A percentile compares a stretch with the other conserved stretches of the same genome.
These are phyloP conservation scores for Datura wrightii DNA, from an alignment of 257 asterid species.

Conservation along the genomic window DNA sequence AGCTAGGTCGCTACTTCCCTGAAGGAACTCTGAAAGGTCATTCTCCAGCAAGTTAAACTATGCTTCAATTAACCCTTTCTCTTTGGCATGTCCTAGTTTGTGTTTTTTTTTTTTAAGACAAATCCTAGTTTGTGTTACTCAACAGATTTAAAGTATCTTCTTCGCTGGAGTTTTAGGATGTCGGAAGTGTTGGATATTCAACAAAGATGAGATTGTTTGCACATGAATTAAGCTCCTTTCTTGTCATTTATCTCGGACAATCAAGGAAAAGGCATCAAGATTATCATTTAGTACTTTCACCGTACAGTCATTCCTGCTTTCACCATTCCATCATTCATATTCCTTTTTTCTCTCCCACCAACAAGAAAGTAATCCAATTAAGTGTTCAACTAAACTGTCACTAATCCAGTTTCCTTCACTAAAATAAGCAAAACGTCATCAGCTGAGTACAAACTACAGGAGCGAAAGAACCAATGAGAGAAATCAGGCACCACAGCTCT, in stretches of 20 bases:
- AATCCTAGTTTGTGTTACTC: not conserved
- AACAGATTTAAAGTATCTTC: slow-evolving; percentile 1
- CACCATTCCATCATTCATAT: not conserved
- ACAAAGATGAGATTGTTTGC: slow-evolving; percentile 3
- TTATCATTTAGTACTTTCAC: not conserved
- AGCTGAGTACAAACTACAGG: not conserved
- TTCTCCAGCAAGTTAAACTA: not conserved
- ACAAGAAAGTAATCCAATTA: not conserved
- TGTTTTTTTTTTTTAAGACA: not conserved
- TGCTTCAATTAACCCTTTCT: not conserved
- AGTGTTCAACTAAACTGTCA: not conserved
- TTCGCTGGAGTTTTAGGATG: slow-evolving; percentile 21
- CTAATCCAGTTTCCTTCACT: slow-evolving; percentile 20
- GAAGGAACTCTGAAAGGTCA: not conserved
- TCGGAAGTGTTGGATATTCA: not conserved
- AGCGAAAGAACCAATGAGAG: not conserved
- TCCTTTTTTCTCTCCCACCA: slow-evolving; percentile 1
- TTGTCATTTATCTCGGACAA: not conserved
- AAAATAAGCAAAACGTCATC: not conserved
- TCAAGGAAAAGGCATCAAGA: slow-evolving; percentile 9
- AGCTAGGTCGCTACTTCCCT: not conserved
- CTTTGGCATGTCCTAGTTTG: slow-evolving; percentile 4
- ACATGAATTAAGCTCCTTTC: not conserved
- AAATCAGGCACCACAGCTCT: not conserved
- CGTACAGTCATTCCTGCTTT: not conserved